Evolutionary conservation across 1,139 yeast genomes (phyloP), one percentile per base, ranked within the genome.

Genomic region (Diutina siamensis): DNA sequence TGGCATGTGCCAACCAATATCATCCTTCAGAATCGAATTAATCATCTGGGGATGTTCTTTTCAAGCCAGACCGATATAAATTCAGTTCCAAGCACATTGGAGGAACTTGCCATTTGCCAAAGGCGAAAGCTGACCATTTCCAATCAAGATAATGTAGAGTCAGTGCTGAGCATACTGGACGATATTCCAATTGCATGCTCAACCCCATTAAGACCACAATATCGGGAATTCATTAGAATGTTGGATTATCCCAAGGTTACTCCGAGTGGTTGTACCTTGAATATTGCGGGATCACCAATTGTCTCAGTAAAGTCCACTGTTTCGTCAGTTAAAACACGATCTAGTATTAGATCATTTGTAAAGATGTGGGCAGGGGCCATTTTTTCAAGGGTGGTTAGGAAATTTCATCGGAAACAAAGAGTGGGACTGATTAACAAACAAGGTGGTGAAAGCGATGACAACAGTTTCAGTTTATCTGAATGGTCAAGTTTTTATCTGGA

Each of bases 1-100:
- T 38, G 42, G 42, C 42, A 38, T 20, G 42, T 38, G 15, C 42
- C 42, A 2, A 38, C 22, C 32, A 38, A 38, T 25, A 18, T 20
- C 15, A 7, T 31, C 5, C 13, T 31, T 31, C 34, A 31, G 4
- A 13, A 25, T 10, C n/a, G n/a, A n/a, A n/a, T n/a, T n/a, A n/a
- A n/a, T n/a, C n/a, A n/a, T n/a, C n/a, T n/a, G n/a, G n/a, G n/a
- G n/a, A n/a, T n/a, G n/a, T n/a, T n/a, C n/a, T n/a, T n/a, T n/a
- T n/a, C n/a, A n/a, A n/a, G n/a, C n/a, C n/a, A n/a, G n/a, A n/a
- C n/a, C n/a, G n/a, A n/a, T n/a, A n/a, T n/a, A n/a, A n/a, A n/a
- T n/a, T n/a, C n/a, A n/a, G n/a, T n/a, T n/a, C n/a, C n/a, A n/a
- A n/a, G n/a, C n/a, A n/a, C n/a, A n/a, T n/a, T n/a, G n/a, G n/a